phyloP scores from a whole-genome alignment of 306 rosid species.

The Sicyos baderoa region DNA sequence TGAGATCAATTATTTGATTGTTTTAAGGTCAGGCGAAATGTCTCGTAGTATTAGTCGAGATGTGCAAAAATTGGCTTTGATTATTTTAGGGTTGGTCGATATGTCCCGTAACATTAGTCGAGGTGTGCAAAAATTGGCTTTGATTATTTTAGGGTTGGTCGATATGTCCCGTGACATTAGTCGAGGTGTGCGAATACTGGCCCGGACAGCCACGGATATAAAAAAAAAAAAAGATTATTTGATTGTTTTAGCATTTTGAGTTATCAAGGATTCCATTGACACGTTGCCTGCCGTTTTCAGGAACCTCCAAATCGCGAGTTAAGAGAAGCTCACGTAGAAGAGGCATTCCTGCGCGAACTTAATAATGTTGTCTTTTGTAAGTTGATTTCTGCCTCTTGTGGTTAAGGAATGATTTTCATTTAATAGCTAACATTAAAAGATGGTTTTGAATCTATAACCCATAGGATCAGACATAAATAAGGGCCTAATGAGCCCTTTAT shows the following conservation, averaged over 20 bases:
- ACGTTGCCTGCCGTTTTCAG: background rate
- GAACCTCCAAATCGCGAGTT: conserved; percentile 5
- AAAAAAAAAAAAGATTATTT: no score
- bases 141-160: no score
- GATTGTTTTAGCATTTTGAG: background rate
- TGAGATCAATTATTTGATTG: background rate
- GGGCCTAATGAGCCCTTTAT: no score
- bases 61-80: no score
- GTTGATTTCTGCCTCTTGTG: background rate
- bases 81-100: no score
- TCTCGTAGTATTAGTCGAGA: no score
- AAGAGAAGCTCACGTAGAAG: background rate
- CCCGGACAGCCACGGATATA: no score
- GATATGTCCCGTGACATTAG: no score
- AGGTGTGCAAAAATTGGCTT: no score
- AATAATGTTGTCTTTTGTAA: background rate
- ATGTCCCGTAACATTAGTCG: no score
- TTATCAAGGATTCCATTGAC: background rate
- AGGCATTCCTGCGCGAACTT: background rate
- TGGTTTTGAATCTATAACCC: background rate
- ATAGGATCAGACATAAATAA: background rate
- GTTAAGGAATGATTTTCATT: background rate
- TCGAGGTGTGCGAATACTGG: no score
- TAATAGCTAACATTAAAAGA: background rate
- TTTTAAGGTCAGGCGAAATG: no score